A percentile compares a stretch with the other conserved stretches of the same genome.
Conservation (phyloP, 805 yeast genomes). For the Lachancea kluyveri region DNA sequence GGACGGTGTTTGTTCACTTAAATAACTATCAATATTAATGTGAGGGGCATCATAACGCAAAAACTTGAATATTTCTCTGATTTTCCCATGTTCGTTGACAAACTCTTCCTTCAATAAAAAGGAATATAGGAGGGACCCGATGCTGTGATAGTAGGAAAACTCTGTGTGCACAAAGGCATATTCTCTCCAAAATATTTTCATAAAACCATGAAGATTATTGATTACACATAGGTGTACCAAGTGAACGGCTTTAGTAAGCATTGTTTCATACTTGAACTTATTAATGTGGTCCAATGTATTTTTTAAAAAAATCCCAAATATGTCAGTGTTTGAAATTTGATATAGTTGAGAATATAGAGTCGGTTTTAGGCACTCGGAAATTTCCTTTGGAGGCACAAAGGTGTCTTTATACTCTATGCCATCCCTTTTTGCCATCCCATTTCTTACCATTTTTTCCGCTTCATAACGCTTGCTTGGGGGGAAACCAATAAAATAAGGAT, state of each 20-base stretch:
- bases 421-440: conserved; percentile 37
- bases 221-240: conserved; percentile 58
- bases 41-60: conserved; percentile 25
- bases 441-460: conserved; percentile 60
- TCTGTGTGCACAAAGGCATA: conserved; percentile 34
- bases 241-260: conserved; percentile 57
- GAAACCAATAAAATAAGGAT: conserved; percentile 79
- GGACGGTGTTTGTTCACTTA: conserved; percentile 33
- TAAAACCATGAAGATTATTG: conserved; percentile 35
- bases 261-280: conserved; percentile 43
- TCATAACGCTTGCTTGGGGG: conserved; percentile 77
- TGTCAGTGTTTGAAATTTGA: conserved; percentile 44
- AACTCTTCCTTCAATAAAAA: conserved; percentile 38
- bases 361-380: conserved; percentile 29
- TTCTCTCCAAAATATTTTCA: conserved; percentile 33
- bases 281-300: conserved; percentile 38
- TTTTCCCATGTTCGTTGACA: conserved; percentile 43
- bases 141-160: conserved; percentile 33
- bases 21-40: conserved; percentile 26
- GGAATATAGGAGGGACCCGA: conserved; percentile 35
- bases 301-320: conserved; percentile 49
- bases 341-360: conserved; percentile 41
- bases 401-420: conserved; percentile 40
- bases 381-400: conserved; percentile 48
- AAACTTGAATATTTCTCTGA: conserved; percentile 46